Conservation (phyloP, 1,139 yeast species). For the Taphrina wiesneri region DNA sequence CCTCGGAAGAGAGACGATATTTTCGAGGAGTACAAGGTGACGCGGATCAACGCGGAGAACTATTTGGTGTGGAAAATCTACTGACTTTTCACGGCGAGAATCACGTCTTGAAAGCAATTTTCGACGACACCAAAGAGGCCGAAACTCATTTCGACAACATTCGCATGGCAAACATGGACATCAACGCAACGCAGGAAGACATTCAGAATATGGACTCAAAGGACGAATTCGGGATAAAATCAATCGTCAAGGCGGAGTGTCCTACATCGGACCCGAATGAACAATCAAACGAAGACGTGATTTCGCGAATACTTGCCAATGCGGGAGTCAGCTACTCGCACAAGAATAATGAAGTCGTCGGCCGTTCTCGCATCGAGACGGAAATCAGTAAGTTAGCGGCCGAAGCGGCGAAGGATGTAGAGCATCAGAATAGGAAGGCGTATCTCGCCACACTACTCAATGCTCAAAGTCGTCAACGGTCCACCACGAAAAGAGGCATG, state of each 20-base stretch:
- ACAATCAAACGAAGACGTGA: constrained; percentile 25
- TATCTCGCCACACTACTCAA: constrained; percentile 16
- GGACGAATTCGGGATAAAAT: constrained; percentile 7
- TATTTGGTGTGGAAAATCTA: constrained; percentile 38
- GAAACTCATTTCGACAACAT: constrained; percentile 17
- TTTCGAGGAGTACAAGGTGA: constrained; percentile 39
- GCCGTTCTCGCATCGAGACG: constrained; percentile 35
- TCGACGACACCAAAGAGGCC: constrained; percentile 35
- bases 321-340: constrained; percentile 37
- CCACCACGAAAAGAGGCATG: neutral
- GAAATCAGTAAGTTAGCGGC: constrained; percentile 33
- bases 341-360: constrained; percentile 37
- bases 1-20: constrained; percentile 37
- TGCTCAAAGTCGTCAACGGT: neutral
- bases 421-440: neutral
- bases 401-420: constrained; percentile 1
- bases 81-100: constrained; percentile 33
- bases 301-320: constrained; percentile 36
- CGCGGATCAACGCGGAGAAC: constrained; percentile 36
- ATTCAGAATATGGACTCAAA: constrained; percentile 3
- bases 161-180: constrained; percentile 2
- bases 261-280: neutral
- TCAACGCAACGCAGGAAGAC: neutral
- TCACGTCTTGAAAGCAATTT: constrained; percentile 34
- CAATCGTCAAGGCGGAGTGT: constrained; percentile 1